Conservation (phyloP, 2,329 filamentous ascomycete species). For the Remersonia thermophila region DNA sequence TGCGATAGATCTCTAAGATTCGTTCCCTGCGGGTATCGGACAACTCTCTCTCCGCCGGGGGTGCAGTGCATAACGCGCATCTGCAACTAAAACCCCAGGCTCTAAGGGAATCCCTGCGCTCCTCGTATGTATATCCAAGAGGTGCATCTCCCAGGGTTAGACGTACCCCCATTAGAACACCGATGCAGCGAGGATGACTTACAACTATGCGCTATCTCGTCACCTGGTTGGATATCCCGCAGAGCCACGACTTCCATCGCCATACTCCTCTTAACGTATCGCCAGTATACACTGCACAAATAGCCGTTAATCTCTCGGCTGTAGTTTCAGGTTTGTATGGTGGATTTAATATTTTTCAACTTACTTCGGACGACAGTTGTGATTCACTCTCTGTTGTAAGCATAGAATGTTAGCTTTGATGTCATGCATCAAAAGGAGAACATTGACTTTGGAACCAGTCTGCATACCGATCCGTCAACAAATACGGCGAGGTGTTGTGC, state of each 20-base stretch:
- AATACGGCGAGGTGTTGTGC: slow-evolving; percentile 17
- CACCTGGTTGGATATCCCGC: slow-evolving; percentile 12
- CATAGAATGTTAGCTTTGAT: background rate
- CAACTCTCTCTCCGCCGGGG: background rate
- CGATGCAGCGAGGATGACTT: too few species aligned
- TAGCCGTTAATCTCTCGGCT: too few species aligned
- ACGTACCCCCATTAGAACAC: too few species aligned
- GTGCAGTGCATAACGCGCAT: slow-evolving; percentile 15
- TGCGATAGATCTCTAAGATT: slow-evolving; percentile 15
- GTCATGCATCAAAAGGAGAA: too few species aligned
- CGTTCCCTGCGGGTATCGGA: slow-evolving; percentile 16
- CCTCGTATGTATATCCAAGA: slow-evolving; percentile 12
- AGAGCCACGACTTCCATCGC: slow-evolving; percentile 16
- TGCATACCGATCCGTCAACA: slow-evolving; percentile 15
- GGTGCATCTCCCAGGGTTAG: slow-evolving; percentile 16
- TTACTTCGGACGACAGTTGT: slow-evolving; percentile 18
- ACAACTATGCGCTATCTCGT: slow-evolving; percentile 18
- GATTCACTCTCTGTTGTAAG: slow-evolving; percentile 15
- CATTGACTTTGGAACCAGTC: too few species aligned
- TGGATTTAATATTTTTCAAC: too few species aligned
- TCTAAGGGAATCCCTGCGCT: slow-evolving; percentile 10
- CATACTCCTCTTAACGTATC: slow-evolving; percentile 12
- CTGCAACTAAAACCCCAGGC: slow-evolving; percentile 18
- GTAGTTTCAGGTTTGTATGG: too few species aligned
- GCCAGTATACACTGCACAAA: slow-evolving; percentile 15